A percentile compares a stretch with the other conserved stretches of the same genome.
phyloP scores from a whole-genome alignment of 2,329 filamentous ascomycete genomes.

The Trichoderma pleuroti region DNA sequence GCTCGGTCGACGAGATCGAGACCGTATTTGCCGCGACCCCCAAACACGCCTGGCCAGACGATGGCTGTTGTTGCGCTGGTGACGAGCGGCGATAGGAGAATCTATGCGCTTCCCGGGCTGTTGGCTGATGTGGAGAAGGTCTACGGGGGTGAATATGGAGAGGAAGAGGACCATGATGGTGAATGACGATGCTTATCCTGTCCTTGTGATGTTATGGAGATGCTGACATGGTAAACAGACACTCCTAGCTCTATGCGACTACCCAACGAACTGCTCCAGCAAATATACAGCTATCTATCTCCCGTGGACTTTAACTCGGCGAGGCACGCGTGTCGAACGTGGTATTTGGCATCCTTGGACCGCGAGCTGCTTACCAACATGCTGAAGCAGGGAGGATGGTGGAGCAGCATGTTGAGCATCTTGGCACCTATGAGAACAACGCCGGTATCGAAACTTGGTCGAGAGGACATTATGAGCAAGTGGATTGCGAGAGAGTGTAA shows the following conservation, averaged over 20 bases:
- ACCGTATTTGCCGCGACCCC: conserved; percentile 14
- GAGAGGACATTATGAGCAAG: conserved; percentile 39
- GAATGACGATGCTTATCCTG: background rate
- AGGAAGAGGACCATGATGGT: background rate
- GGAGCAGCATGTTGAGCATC: conserved; percentile 34
- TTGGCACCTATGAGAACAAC: conserved; percentile 24
- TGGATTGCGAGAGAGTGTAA: conserved; percentile 41
- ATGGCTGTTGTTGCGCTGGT: conserved; percentile 23
- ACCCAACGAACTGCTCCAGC: conserved; percentile 36
- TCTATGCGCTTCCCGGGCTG: conserved; percentile 20
- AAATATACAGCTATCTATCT: conserved; percentile 33
- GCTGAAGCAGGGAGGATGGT: conserved; percentile 55
- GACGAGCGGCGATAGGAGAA: conserved; percentile 18
- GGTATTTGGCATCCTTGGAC: conserved; percentile 58
- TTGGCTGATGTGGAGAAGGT: conserved; percentile 19
- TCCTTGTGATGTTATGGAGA: background rate
- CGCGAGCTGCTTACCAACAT: conserved; percentile 47
- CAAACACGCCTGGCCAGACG: background rate
- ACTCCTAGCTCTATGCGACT: conserved; percentile 28
- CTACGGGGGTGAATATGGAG: background rate
- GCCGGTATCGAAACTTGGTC: conserved; percentile 21
- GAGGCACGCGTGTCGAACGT: conserved; percentile 55
- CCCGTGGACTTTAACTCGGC: conserved; percentile 55
- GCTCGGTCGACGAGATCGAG: conserved; percentile 21
- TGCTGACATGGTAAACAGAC: conserved; percentile 5